Percentiles rank a stretch among this genome's conserved stretches.
phyloP scores from a whole-genome alignment of 1,284 basidiomycete species.

The Butyriboletus appendiculatus region DNA sequence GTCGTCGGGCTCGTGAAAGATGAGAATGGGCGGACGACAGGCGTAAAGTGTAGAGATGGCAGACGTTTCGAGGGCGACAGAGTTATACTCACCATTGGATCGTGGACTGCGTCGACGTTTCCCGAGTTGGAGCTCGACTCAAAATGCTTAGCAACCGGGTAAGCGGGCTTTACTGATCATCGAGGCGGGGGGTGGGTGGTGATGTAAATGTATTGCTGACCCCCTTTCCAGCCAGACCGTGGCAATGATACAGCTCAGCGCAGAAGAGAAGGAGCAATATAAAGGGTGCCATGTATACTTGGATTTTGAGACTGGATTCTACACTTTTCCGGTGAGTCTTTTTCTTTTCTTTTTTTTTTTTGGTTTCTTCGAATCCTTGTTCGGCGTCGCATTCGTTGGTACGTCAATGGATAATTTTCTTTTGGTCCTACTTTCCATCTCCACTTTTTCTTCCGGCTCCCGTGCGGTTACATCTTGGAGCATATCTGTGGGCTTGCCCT shows the following conservation, averaged over 20 bases:
- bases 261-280: conserved; percentile 68
- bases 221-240: conserved; percentile 64
- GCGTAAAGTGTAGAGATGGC: conserved; percentile 68
- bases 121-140: conserved; percentile 53
- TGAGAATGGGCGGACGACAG: conserved; percentile 46
- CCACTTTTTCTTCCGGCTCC: background rate
- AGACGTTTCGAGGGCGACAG: conserved; percentile 53
- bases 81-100: conserved; percentile 71
- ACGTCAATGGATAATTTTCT: background rate
- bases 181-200: background rate
- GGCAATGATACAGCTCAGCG: conserved; percentile 71
- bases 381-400: background rate
- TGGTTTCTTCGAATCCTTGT: background rate
- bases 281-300: conserved; percentile 69
- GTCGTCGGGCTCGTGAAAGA: conserved; percentile 51
- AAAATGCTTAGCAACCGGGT: conserved; percentile 72
- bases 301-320: conserved; percentile 70
- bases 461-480: background rate
- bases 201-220: background rate
- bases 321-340: conserved; percentile 69
- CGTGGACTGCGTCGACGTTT: conserved; percentile 85
- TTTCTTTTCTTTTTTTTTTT: background rate
- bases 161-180: conserved; percentile 18
- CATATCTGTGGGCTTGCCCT: background rate
- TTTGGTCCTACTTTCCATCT: background rate